These are phyloP conservation scores for Rickenella mellea DNA, from an alignment of 768 basidiomycete genomes.

Conservation along the genomic window DNA sequence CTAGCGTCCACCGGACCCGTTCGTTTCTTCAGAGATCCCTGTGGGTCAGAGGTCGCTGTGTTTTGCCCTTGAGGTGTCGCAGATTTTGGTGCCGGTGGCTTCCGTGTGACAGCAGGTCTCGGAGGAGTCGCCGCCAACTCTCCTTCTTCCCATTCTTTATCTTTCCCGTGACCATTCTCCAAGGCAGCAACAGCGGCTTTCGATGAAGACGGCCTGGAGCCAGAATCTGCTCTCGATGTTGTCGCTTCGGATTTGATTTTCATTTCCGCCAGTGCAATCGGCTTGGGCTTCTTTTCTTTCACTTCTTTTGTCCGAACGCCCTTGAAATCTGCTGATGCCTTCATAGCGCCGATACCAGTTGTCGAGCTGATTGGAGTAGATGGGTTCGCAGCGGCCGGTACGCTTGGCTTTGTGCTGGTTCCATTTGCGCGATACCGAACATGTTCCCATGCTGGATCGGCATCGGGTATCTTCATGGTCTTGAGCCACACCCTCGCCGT, in stretches of 20 bases:
- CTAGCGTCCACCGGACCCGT: constrained; percentile 20
- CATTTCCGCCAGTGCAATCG: constrained; percentile 6
- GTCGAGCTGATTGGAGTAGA: constrained; percentile 29
- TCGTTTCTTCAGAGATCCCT: constrained; percentile 15
- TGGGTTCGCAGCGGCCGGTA: constrained; percentile 2
- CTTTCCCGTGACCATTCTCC: constrained; percentile 35
- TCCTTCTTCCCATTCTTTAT: constrained; percentile 18
- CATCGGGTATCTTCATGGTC: constrained; percentile 44
- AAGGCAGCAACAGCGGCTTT: constrained; percentile 15
- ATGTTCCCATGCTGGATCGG: constrained; percentile 55
- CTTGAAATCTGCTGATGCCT: constrained; percentile 37
- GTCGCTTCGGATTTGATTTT: neutral
- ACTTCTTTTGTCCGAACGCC: constrained; percentile 19
- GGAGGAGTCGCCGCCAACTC: constrained; percentile 14
- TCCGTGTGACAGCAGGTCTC: constrained; percentile 41
- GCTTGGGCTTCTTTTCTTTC: constrained; percentile 6
- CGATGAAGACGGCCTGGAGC: constrained; percentile 2
- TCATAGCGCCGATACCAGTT: constrained; percentile 34
- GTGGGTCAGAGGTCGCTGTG: too few relatives aligned
- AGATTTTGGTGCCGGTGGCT: constrained; percentile 25
- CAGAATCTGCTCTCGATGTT: neutral
- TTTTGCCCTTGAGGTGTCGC: constrained; percentile 12
- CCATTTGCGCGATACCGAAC: constrained; percentile 25
- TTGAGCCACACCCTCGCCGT: constrained; percentile 40
- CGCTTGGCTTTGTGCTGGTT: constrained; percentile 5